Evolutionary conservation across 2,329 filamentous ascomycete species (phyloP).

Genomic region (Hypoxylon sp.): DNA sequence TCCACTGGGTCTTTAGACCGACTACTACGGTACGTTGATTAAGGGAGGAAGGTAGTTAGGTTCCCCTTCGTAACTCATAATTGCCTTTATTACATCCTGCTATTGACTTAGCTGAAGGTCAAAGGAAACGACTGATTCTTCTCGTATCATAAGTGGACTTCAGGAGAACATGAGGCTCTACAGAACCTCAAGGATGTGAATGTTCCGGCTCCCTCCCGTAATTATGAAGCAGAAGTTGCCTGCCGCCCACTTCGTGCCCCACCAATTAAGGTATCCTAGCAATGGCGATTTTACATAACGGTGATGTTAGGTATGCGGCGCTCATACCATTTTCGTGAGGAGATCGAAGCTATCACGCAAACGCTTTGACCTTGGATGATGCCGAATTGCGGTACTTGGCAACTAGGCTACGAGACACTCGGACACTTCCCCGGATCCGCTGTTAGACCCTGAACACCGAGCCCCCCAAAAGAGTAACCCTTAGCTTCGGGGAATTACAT

Average conservation of each 20-base stretch:
- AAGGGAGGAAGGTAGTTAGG: not conserved
- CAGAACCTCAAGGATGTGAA: not conserved
- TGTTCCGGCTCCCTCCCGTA: not conserved
- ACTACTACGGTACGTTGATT: not conserved
- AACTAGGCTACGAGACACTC: conserved; percentile 15
- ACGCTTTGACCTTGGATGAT: conserved; percentile 33
- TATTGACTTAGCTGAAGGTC: not conserved
- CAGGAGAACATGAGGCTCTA: conserved; percentile 22
- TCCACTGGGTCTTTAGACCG: not conserved
- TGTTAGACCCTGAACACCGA: conserved; percentile 7
- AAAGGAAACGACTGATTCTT: conserved; percentile 6
- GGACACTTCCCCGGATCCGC: conserved; percentile 21
- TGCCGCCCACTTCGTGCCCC: not conserved
- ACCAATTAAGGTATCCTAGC: not conserved
- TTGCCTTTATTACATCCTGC: not conserved
- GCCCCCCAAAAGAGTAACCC: conserved; percentile 2
- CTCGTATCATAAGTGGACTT: conserved; percentile 7
- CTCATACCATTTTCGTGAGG: conserved; percentile 14
- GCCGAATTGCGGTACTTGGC: conserved; percentile 16
- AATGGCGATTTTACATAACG: conserved; percentile 6
- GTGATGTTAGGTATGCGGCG: conserved; percentile 12
- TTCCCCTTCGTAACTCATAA: not conserved
- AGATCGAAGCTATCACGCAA: conserved; percentile 6
- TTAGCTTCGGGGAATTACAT: conserved; percentile 9
- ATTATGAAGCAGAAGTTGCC: not conserved